Evolutionary conservation across 805 yeast genomes (phyloP).

Genomic region (Ascoidea tarda): DNA sequence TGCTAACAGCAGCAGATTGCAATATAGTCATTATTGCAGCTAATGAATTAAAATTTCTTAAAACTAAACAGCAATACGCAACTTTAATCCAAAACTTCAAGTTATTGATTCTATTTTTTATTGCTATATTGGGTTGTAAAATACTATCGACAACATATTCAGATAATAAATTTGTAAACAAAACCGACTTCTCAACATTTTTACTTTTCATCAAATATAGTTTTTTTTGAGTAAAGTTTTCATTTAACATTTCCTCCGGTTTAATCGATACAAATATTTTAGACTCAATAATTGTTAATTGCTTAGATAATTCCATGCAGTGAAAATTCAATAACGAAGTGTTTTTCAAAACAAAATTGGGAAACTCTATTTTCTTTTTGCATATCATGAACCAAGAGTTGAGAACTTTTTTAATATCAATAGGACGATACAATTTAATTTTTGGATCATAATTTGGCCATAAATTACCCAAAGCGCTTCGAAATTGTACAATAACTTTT

Average conservation of each 20-base stretch:
- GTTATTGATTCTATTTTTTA: slow-evolving; percentile 36
- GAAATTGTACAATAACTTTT: slow-evolving; percentile 33
- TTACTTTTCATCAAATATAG: slow-evolving; percentile 28
- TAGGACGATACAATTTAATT: slow-evolving; percentile 10
- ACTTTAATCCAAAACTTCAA: slow-evolving; percentile 62
- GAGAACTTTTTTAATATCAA: slow-evolving; percentile 13
- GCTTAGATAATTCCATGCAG: slow-evolving; percentile 66
- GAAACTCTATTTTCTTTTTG: slow-evolving; percentile 21
- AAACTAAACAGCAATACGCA: slow-evolving; percentile 56
- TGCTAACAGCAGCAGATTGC: slow-evolving; percentile 57
- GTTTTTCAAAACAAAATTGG: neutral
- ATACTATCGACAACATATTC: slow-evolving; percentile 62
- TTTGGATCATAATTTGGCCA: slow-evolving; percentile 13
- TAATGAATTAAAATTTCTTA: slow-evolving; percentile 64
- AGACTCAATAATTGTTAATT: slow-evolving; percentile 59
- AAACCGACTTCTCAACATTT: slow-evolving; percentile 43
- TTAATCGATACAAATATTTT: slow-evolving; percentile 47
- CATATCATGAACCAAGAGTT: slow-evolving; percentile 45
- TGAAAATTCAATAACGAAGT: slow-evolving; percentile 38
- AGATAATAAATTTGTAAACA: slow-evolving; percentile 59
- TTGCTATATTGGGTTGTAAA: slow-evolving; percentile 31
- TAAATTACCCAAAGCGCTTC: slow-evolving; percentile 27
- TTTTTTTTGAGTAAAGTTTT: slow-evolving; percentile 46
- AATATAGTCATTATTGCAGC: slow-evolving; percentile 69
- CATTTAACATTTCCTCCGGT: slow-evolving; percentile 53